Percentiles rank a stretch among this genome's conserved stretches.
phyloP scores from a whole-genome alignment of 2,329 filamentous ascomycete species.

The Cadophora luteo-olivacea region DNA sequence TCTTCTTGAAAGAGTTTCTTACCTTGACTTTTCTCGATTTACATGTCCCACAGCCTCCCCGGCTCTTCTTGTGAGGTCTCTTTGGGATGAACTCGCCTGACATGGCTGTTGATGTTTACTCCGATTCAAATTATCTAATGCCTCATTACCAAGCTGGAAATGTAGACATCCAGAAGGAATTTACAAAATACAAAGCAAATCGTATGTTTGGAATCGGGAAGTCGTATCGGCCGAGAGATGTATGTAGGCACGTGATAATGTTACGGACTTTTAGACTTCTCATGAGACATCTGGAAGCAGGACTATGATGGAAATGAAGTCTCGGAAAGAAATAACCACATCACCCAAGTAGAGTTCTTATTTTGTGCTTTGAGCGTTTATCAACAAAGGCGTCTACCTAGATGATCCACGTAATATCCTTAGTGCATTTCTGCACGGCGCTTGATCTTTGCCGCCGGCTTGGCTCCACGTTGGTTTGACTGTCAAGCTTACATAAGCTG shows the following conservation, averaged over 20 bases:
- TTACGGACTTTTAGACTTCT: neutral
- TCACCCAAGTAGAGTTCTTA: neutral
- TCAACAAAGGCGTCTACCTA: neutral
- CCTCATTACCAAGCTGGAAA: neutral
- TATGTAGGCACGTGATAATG: neutral
- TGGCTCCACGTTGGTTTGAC: neutral
- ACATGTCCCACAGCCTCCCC: slow-evolving; percentile 41
- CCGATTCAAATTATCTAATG: too few species aligned
- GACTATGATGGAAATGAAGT: neutral
- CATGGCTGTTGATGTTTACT: slow-evolving; percentile 22
- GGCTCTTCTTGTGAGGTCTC: slow-evolving; percentile 43
- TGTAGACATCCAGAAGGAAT: neutral
- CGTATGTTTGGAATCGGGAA: neutral
- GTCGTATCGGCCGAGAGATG: neutral
- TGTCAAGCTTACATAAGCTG: neutral
- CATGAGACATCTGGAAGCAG: neutral
- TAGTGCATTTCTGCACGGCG: neutral
- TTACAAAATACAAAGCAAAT: neutral
- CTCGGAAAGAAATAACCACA: neutral
- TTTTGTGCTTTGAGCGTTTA: neutral
- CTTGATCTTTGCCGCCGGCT: neutral
- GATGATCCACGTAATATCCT: neutral
- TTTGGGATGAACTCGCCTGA: slow-evolving; percentile 39
- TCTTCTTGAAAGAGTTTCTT: slow-evolving; percentile 4
- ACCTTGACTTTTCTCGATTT: slow-evolving; percentile 44